phyloP scores from a whole-genome alignment of 805 yeast genomes.

The Millerago galiae region DNA sequence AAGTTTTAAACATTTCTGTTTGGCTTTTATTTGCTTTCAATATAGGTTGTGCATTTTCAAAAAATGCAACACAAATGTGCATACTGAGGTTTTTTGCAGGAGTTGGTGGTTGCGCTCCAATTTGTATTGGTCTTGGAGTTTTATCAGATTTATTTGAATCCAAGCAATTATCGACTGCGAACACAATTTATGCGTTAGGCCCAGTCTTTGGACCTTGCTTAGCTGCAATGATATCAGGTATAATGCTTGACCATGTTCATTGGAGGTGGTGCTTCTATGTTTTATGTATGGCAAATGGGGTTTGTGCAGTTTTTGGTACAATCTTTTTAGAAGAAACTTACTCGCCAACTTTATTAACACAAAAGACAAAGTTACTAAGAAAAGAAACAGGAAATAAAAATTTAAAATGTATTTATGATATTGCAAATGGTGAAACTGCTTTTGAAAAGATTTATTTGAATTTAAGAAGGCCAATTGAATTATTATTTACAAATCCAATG shows the following conservation, averaged over 20 bases:
- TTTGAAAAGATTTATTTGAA: conserved; percentile 32
- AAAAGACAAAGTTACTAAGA: conserved; percentile 40
- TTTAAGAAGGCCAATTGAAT: conserved; percentile 45
- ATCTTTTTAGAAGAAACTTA: conserved; percentile 49
- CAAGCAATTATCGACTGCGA: conserved; percentile 43
- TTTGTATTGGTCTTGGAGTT: conserved; percentile 63
- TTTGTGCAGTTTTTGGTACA: conserved; percentile 35
- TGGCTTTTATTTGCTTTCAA: conserved; percentile 42
- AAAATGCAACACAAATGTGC: conserved; percentile 47
- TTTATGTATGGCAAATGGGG: conserved; percentile 47
- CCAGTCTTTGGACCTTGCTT: conserved; percentile 53
- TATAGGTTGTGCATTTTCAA: conserved; percentile 52
- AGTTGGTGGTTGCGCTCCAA: conserved; percentile 55
- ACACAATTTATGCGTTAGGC: conserved; percentile 45
- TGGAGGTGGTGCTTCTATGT: conserved; percentile 66
- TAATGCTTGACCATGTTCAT: conserved; percentile 38
- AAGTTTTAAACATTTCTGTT: conserved; percentile 43
- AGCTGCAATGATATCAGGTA: conserved; percentile 54
- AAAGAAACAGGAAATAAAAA: conserved; percentile 46
- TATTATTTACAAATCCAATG: conserved; percentile 53
- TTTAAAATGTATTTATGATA: conserved; percentile 54
- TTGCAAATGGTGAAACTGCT: conserved; percentile 41
- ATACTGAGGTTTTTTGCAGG: conserved; percentile 60
- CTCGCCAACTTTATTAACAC: conserved; percentile 43
- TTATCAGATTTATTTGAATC: conserved; percentile 53